Conservation (phyloP, 2,329 filamentous ascomycete genomes). For the Venturia effusa region DNA sequence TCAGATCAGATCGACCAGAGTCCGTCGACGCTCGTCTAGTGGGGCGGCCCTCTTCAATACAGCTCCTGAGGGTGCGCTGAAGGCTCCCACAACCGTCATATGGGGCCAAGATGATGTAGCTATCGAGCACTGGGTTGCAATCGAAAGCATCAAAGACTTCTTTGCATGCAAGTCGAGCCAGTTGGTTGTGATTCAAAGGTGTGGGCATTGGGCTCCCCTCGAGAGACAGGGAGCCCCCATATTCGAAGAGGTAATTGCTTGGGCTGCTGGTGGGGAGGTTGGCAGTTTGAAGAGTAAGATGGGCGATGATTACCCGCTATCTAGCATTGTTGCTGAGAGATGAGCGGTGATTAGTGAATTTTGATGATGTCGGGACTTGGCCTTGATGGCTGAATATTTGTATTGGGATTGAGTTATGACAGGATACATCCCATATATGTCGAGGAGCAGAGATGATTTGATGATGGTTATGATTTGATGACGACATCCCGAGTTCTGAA, state of each 20-base stretch:
- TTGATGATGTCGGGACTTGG: neutral
- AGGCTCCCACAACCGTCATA: slow-evolving; percentile 41
- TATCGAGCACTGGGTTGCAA: slow-evolving; percentile 36
- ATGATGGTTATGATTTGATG: neutral
- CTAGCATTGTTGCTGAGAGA: slow-evolving; percentile 4
- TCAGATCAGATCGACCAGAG: slow-evolving; percentile 26
- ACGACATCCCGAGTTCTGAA: too few species aligned
- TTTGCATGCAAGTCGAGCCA: slow-evolving; percentile 36
- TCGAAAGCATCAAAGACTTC: slow-evolving; percentile 44
- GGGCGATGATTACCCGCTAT: neutral
- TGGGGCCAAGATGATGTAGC: slow-evolving; percentile 43
- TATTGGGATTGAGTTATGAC: neutral
- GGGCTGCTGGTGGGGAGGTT: slow-evolving; percentile 21
- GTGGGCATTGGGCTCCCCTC: slow-evolving; percentile 44
- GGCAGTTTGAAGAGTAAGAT: slow-evolving; percentile 5
- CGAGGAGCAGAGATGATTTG: neutral
- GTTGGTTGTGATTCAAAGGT: slow-evolving; percentile 36
- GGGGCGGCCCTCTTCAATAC: slow-evolving; percentile 34
- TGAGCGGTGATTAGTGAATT: neutral
- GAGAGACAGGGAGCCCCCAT: slow-evolving; percentile 34
- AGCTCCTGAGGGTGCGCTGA: slow-evolving; percentile 34
- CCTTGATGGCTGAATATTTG: neutral
- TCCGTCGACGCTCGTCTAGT: slow-evolving; percentile 18
- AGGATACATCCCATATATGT: neutral
- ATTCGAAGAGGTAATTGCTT: slow-evolving; percentile 28